Evolutionary conservation across 1,284 basidiomycete species (phyloP), one percentile per base, ranked within the genome.

Genomic region (Pseudozyma flocculosa): DNA sequence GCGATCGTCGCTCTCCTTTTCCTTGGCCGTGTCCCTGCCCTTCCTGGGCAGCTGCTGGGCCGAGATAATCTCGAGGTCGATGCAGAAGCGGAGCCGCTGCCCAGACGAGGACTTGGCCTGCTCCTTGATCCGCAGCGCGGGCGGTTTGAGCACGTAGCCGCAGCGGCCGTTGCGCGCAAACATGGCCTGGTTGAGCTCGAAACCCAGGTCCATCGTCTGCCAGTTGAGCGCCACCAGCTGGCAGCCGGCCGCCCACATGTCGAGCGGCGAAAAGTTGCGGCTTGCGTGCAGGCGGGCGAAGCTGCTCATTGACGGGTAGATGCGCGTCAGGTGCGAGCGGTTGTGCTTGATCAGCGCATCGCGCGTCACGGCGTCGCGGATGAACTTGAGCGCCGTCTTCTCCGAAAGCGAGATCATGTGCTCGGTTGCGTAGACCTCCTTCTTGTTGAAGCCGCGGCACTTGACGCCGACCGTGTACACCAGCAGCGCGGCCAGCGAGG

Each of bases 151-250:
- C 5, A 97, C 87, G 74, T 92, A 97, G 1, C 95, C 94, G 13
- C 85, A 84, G 17, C 86, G 84, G 4, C 88, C 89, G 66, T 93
- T 92, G 8, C 88, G 83, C 65, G 87, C 85, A 78, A 99, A 99
- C 88, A 98, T 90, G 10, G 92, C 89, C 68, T 89, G 86, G 72
- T 96, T 97, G 75, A 95, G 88, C 82, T 88, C 87, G 72, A 88
- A 89, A 9, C 73, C 72, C 3, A 74, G 30, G 41, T 72, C 74
- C 5, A 51, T 87, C 0, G 92, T 98, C 79, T 99, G 95, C 90
- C 92, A 97, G 78, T 99, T 99, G 58, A 98, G 84, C 7, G 95
- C 92, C 0, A 95, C 92, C n/a, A 98, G 79, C 79, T 98, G 94
- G 17, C 87, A 86, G 0, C 94, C 94, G 0, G 87, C 86, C 0